phyloP scores from a whole-genome alignment of 176 grass and related monocot genomes.

The Microstegium vimineum region DNA sequence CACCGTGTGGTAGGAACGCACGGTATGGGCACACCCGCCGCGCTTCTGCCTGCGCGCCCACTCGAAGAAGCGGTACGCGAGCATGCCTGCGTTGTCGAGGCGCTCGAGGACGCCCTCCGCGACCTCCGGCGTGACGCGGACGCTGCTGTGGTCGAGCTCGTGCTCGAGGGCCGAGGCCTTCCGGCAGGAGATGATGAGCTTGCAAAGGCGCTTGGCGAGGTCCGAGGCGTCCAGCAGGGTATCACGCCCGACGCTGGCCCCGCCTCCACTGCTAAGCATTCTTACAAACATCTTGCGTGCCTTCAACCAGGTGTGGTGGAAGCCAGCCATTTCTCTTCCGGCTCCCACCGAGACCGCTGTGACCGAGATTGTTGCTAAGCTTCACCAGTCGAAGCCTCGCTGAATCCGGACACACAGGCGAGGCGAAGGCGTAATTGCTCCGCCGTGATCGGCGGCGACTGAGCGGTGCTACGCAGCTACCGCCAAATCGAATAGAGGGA shows the following conservation, averaged over 20 bases:
- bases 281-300: conserved; percentile 63
- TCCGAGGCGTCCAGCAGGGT: neutral
- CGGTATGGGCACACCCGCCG: conserved; percentile 48
- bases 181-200: conserved; percentile 57
- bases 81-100: conserved; percentile 91
- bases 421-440: neutral
- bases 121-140: conserved; percentile 49
- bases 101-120: conserved; percentile 57
- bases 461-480: neutral
- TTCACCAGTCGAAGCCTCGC: neutral
- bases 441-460: neutral
- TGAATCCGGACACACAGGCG: neutral
- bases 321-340: neutral
- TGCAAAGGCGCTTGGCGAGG: conserved; percentile 46
- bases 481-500: neutral
- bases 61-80: conserved; percentile 82
- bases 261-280: conserved; percentile 52
- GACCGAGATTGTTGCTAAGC: neutral
- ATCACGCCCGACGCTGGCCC: neutral
- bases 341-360: neutral
- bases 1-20: conserved; percentile 75
- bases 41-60: conserved; percentile 66
- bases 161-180: conserved; percentile 53
- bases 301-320: neutral
- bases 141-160: conserved; percentile 61